Evolutionary conservation across 2,329 filamentous ascomycete species (phyloP).

Genomic region (Cordyceps pruinosa): DNA sequence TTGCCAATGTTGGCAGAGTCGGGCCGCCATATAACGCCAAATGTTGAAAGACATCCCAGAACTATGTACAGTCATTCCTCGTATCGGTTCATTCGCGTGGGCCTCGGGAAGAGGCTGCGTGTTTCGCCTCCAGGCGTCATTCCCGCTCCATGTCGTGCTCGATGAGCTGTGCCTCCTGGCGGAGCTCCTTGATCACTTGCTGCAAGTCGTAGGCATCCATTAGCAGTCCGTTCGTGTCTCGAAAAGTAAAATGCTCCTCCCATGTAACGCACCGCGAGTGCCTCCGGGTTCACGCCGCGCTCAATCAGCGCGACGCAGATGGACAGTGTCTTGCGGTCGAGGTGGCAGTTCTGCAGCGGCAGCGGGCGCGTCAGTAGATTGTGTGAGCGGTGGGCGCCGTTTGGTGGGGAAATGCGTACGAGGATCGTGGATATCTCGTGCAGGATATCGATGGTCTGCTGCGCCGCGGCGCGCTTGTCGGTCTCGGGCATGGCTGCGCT

Average conservation of each 20-base stretch:
- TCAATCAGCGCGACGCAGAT: constrained; percentile 96
- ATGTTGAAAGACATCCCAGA: neutral
- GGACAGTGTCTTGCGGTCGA: constrained; percentile 84
- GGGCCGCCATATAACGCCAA: neutral
- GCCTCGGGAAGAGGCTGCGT: neutral
- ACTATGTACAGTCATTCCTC: neutral
- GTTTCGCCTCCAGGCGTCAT: constrained; percentile 10
- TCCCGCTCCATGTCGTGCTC: constrained; percentile 33
- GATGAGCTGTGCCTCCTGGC: constrained; percentile 47
- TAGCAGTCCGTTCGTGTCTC: neutral
- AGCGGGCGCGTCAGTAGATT: constrained; percentile 4
- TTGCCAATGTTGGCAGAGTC: neutral
- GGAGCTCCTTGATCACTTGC: constrained; percentile 54
- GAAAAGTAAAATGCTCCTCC: neutral
- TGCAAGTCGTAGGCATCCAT: constrained; percentile 22
- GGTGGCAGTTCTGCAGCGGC: constrained; percentile 72
- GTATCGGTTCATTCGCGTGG: neutral
- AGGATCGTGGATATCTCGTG: constrained; percentile 84
- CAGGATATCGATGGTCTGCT: constrained; percentile 76
- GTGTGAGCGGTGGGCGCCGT: neutral
- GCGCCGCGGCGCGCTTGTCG: constrained; percentile 68
- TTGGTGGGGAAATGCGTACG: constrained; percentile 42
- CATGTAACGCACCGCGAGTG: constrained; percentile 65
- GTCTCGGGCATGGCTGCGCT: constrained; percentile 40
- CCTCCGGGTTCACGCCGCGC: constrained; percentile 93